Percentiles rank a stretch among this genome's conserved stretches.
Evolutionary conservation across 192 early-diverging fungal genomes (phyloP).

Genomic region (Mortierella claussenii): DNA sequence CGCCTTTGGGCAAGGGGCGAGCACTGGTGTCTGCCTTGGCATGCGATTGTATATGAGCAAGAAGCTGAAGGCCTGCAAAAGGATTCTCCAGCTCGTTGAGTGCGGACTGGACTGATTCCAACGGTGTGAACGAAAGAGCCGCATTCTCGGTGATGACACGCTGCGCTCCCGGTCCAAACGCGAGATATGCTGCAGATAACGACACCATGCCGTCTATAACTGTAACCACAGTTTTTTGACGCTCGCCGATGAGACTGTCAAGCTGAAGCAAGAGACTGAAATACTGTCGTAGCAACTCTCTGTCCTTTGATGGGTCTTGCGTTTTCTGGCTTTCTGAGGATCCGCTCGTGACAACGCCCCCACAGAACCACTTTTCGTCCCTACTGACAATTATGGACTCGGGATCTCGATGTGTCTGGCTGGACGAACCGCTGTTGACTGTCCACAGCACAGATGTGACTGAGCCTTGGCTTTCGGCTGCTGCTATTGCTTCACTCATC

Average conservation of each 20-base stretch:
- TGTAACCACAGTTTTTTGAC: slow-evolving; percentile 32
- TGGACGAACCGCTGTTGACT: slow-evolving; percentile 33
- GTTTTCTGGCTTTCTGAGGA: background rate
- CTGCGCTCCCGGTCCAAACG: slow-evolving; percentile 35
- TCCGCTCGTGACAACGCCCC: slow-evolving; percentile 48
- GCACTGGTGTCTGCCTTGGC: slow-evolving; percentile 9
- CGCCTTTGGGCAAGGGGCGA: slow-evolving; percentile 41
- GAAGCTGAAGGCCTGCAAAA: slow-evolving; percentile 40
- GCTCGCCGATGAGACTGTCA: background rate
- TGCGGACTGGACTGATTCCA: background rate
- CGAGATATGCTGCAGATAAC: slow-evolving; percentile 44
- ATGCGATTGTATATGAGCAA: slow-evolving; percentile 21
- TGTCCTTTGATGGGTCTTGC: slow-evolving; percentile 5
- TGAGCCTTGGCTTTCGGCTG: slow-evolving; percentile 7
- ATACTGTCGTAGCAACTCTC: slow-evolving; percentile 30
- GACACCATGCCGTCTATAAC: slow-evolving; percentile 56
- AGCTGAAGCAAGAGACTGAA: slow-evolving; percentile 39
- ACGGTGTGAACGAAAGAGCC: slow-evolving; percentile 42
- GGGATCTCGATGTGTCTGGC: slow-evolving; percentile 22
- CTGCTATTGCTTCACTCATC: slow-evolving; percentile 25
- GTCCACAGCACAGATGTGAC: slow-evolving; percentile 53
- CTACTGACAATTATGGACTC: slow-evolving; percentile 51
- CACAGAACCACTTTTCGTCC: slow-evolving; percentile 56
- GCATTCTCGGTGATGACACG: slow-evolving; percentile 61
- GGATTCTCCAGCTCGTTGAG: slow-evolving; percentile 17